These are phyloP conservation scores for Setaria italica DNA, from an alignment of 202 grass and related monocot genomes.

Conservation along the genomic window DNA sequence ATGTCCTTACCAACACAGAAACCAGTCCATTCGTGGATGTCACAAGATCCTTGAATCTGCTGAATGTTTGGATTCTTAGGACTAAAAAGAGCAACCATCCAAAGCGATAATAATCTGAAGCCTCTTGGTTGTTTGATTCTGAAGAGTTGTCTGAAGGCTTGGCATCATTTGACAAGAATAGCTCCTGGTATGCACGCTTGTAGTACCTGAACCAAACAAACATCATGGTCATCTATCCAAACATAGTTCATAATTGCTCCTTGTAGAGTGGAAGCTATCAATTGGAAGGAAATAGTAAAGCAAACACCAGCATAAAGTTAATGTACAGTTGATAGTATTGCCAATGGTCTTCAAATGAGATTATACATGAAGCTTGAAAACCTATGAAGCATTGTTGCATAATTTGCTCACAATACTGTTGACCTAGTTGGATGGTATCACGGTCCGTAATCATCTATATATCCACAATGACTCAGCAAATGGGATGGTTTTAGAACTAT, in stretches of 20 bases:
- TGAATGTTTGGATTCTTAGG: conserved; percentile 76
- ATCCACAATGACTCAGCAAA: background rate
- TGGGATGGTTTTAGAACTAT: background rate
- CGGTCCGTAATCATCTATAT: background rate
- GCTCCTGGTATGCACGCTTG: conserved; percentile 83
- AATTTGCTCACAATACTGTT: conserved; percentile 2
- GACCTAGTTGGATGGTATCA: background rate
- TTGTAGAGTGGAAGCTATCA: background rate
- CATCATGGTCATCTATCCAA: background rate
- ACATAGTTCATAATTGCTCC: conserved; percentile 7
- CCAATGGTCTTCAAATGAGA: background rate
- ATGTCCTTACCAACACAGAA: conserved; percentile 72
- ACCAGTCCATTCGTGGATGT: conserved; percentile 86
- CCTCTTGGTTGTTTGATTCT: conserved; percentile 44
- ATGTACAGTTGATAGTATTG: background rate
- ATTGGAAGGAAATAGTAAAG: conserved; percentile 30
- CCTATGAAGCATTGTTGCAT: background rate
- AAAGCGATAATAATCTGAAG: conserved; percentile 81
- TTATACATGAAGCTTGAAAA: conserved; percentile 1
- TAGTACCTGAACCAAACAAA: conserved; percentile 71
- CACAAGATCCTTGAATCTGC: conserved; percentile 87
- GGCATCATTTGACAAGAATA: conserved; percentile 71
- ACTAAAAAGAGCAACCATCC: conserved; percentile 93
- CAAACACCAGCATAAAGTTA: conserved; percentile 8
- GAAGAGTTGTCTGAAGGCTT: conserved; percentile 52